Base-by-base conservation (phyloP, 1,284 basidiomycete species). In the Ganoderma resinaceum region DNA sequence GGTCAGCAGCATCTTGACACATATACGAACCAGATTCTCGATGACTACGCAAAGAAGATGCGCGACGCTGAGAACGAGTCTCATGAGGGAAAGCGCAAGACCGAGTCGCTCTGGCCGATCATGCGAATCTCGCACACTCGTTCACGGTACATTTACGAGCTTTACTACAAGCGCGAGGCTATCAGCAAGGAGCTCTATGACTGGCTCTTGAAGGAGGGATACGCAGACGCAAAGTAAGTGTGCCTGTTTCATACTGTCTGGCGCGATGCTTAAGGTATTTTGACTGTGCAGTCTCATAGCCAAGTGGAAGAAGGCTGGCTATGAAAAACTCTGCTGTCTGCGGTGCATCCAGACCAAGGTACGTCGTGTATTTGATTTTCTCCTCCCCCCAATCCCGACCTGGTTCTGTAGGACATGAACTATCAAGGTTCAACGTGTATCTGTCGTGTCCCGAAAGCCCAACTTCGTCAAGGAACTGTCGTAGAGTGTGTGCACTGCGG, bases 351-450 rank as follows among this genome's bases (percentile, higher is more conserved):
- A 99, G 82, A 96, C 96, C 3, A 89, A 90, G 81, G 96, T 94
- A 74, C 68, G 87, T 79, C 58, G 31, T 68, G 9, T 61, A 20
- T 29, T 29, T 40, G 23, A n/a, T 52, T 2, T 16, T 20, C 23
- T 62, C 49, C 38, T 29, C 18, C 55, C 14, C n/a, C 29, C 23
- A 26, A 38, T 18, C 20, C 33, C 5, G 11, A 43, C 26, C 43
- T 23, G 0, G 26, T 33, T 1, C 18, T 43, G 18, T 37, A 96
- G 94, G 98, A 99, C 79, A 99, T 98, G 96, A 99, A 99, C 83
- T 98, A 99, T 78, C 93, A 97, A 84, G 98, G 98, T 8, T 98
- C 96, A n/a, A 98, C 98, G 37, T 99, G 98, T 80, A 94, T 99
- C 69, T 99, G 98, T 79, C 89, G 98, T 73, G 97, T 99, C 61